A percentile compares a stretch with the other conserved stretches of the same genome.
Evolutionary conservation across 306 rosid genomes (phyloP).

Genomic region (Begonia fuchsioides): DNA sequence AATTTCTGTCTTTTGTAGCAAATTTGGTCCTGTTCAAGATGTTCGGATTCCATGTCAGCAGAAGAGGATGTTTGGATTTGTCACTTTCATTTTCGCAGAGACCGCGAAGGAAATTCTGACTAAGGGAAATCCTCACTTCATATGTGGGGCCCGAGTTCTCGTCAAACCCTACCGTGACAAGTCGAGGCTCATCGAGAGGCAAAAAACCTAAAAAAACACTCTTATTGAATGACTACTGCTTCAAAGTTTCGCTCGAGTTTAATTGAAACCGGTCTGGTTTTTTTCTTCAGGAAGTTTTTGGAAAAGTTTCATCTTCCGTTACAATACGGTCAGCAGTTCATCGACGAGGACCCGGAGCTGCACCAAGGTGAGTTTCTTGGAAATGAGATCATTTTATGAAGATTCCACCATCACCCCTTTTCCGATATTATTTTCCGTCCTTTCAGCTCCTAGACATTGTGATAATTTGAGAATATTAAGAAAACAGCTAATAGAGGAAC

Average conservation of each 20-base stretch:
- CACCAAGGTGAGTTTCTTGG: conserved; percentile 14
- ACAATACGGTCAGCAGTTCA: conserved; percentile 14
- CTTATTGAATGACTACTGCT: background rate
- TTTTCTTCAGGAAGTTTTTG: conserved; percentile 17
- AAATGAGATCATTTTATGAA: no score
- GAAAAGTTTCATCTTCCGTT: conserved; percentile 16
- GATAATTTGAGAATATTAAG: conserved; percentile 20
- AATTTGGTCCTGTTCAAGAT: no score
- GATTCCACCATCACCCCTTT: background rate
- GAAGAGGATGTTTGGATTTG: no score
- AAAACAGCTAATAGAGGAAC: conserved; percentile 18
- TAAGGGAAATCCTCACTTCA: conserved; percentile 28
- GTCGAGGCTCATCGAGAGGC: conserved; percentile 26
- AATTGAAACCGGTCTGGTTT: background rate
- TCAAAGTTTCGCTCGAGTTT: background rate
- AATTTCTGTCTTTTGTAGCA: background rate
- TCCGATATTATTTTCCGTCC: background rate
- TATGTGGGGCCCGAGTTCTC: conserved; percentile 30
- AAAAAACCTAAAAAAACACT: background rate
- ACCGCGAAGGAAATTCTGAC: conserved; percentile 26
- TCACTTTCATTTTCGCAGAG: conserved; percentile 23
- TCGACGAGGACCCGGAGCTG: conserved; percentile 22
- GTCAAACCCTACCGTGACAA: conserved; percentile 39
- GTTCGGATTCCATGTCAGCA: no score
- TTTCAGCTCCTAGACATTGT: conserved; percentile 14